Base-by-base conservation (phyloP, 768 basidiomycete species). In the Cubamyces lactineus region DNA sequence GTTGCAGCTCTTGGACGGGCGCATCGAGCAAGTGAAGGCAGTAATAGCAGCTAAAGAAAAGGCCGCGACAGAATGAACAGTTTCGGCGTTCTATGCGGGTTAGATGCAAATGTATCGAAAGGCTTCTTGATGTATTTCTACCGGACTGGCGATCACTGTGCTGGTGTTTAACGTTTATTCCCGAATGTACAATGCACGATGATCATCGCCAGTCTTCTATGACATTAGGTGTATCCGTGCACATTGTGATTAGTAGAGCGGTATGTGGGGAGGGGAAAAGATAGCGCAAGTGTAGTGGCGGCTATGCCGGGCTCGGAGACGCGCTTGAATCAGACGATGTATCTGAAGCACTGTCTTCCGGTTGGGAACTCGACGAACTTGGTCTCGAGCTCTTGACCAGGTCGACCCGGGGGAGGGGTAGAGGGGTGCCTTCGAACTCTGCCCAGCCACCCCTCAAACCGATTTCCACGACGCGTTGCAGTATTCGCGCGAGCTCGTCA, bases 381-480 rank as follows among this genome's bases (percentile, higher is more conserved):
- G 54, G 40, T 4, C 19, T n/a, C n/a, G n/a, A n/a, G n/a, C n/a
- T 49, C 49, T 48, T 61, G 7, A 72, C 66, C 2, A 78, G 69
- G 49, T 78, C 69, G 16, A 83, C 71, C 38, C 74, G 78, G 5
- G 84, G 80, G 0, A 83, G 51, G 51, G 76, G 76, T 46, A 91
- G 65, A 3, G 87, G 86, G 5, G 84, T 85, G 28, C 78, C 82
- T 42, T 87, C 78, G 63, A 89, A 82, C 66, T 88, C 87, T 23
- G 81, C 81, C 86, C 83, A 86, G 0, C 86, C 86, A 3, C 83
- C 82, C 41, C 83, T 77, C 50, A 87, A 65, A 1, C 88, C 87
- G 56, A 89, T 85, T 53, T 89, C 86, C 8, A 92, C 85, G 9
- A 92, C 76, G 19, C 86, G 81, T 53, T 87, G 80, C 42, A 92